Base-by-base conservation (phyloP, 108 stramenopile species). In the Pseudonitzschia delicatissima region DNA sequence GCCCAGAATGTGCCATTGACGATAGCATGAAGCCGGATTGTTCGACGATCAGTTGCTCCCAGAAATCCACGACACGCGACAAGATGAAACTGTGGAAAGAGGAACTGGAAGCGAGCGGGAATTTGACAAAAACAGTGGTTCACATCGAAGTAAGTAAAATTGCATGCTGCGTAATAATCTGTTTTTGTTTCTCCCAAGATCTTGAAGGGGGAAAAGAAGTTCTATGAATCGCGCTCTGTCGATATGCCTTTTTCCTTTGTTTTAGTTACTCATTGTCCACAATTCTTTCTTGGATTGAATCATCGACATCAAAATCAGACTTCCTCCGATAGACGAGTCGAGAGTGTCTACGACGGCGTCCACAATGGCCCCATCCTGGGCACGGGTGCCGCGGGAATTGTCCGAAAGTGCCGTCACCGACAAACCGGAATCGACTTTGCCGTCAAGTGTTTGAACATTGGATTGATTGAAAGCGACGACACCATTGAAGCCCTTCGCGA, bases 321-420 rank as follows among this genome's bases (percentile, higher is more conserved):
- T 18, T 45, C 40, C 15, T 15, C 35, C 23, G 32, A 31, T 11
- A 35, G 26, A 35, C 48, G 49, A 37, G 50, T 89, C 45, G 87
- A 89, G 77, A 77, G 85, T 63, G 76, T 94, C n/a, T 94, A 94
- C 72, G 78, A 86, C 42, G 90, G 90, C 2, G 87, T 94, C 8
- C 87, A 91, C 63, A 80, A 88, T 74, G 93, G 93, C 40, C 76
- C 73, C 2, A 71, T 84, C 5, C 71, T 94, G 21, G 93, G 93
- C 11, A 75, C 77, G 32, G 93, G 93, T 15, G 85, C 90, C 26
- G 81, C 87, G 21, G 93, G 93, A 27, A 55, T 87, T n/a, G 93
- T 91, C 13, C 85, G 93, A 15, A 66, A 77, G 32, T 90, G 79
- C 18, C 88, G 62, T 15, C 93, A 94, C 65, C 76, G 76, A 49